Evolutionary conservation across 768 basidiomycete genomes (phyloP).

Genomic region (Tricholomella constricta): DNA sequence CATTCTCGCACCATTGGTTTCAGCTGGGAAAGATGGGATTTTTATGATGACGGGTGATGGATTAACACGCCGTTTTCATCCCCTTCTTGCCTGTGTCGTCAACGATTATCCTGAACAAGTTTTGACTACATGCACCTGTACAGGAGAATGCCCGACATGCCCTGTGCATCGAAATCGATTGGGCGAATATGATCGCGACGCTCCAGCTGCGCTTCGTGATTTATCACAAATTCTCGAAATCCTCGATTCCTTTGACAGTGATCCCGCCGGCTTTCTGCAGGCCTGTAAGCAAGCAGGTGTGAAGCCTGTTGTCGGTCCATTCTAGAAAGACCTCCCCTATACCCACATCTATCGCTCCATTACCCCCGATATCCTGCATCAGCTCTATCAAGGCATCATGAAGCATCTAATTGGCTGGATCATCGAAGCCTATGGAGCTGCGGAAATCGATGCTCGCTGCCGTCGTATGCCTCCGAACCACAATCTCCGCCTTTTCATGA

Average conservation of each 20-base stretch:
- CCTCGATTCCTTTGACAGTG: neutral
- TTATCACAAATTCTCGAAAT: neutral
- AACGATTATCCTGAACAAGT: slow-evolving; percentile 48
- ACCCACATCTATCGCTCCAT: slow-evolving; percentile 2
- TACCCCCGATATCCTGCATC: slow-evolving; percentile 6
- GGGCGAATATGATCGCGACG: slow-evolving; percentile 12
- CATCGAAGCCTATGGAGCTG: slow-evolving; percentile 17
- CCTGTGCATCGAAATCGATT: slow-evolving; percentile 23
- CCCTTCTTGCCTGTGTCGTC: slow-evolving; percentile 37
- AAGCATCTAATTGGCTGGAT: slow-evolving; percentile 15
- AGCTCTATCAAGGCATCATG: slow-evolving; percentile 9
- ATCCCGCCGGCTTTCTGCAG: neutral
- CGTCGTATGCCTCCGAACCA: slow-evolving; percentile 35
- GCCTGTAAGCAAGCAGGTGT: slow-evolving; percentile 14
- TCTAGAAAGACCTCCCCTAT: slow-evolving; percentile 3
- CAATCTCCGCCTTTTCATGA: slow-evolving; percentile 32
- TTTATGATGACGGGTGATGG: slow-evolving; percentile 36
- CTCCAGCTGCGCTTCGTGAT: slow-evolving; percentile 27
- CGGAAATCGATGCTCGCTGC: slow-evolving; percentile 39
- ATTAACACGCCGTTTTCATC: slow-evolving; percentile 25
- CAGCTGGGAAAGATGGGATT: slow-evolving; percentile 24
- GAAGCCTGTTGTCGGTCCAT: slow-evolving; percentile 22
- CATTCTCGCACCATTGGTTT: slow-evolving; percentile 30
- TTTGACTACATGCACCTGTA: slow-evolving; percentile 29
- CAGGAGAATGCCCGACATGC: slow-evolving; percentile 5